Percentiles rank a stretch among this genome's conserved stretches.
These are phyloP conservation scores for Neofusicoccum laricinum DNA, from an alignment of 2,329 filamentous ascomycete species.

Conservation along the genomic window DNA sequence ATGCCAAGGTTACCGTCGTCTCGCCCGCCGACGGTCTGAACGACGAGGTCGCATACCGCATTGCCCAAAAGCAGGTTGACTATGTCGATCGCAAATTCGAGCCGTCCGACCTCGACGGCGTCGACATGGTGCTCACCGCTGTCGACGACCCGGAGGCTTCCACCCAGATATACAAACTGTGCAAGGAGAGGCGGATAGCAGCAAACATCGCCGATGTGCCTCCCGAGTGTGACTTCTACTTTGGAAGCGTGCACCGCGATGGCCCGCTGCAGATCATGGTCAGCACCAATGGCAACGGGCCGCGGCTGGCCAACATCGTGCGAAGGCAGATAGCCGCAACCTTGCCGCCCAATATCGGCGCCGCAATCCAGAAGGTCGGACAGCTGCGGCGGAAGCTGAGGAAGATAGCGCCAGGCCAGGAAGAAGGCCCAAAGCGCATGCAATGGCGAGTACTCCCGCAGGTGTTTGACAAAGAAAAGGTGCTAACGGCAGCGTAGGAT, in stretches of 20 bases:
- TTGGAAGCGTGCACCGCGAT: slow-evolving; percentile 91
- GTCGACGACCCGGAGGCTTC: slow-evolving; percentile 93
- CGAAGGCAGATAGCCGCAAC: slow-evolving; percentile 74
- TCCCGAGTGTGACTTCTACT: slow-evolving; percentile 97
- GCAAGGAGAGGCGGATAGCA: slow-evolving; percentile 77
- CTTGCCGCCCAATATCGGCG: slow-evolving; percentile 76
- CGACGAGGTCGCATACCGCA: slow-evolving; percentile 80
- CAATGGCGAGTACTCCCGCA: slow-evolving; percentile 59
- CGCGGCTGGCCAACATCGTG: slow-evolving; percentile 83
- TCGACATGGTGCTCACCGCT: slow-evolving; percentile 87
- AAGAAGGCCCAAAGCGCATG: slow-evolving; percentile 85
- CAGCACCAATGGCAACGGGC: slow-evolving; percentile 95
- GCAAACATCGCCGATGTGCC: slow-evolving; percentile 98
- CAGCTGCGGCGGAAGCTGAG: slow-evolving; percentile 75
- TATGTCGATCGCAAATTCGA: slow-evolving; percentile 83
- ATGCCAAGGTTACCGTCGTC: slow-evolving; percentile 84
- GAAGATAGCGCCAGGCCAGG: slow-evolving; percentile 66
- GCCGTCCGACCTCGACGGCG: slow-evolving; percentile 76
- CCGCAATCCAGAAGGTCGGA: slow-evolving; percentile 82
- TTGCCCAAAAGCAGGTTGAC: slow-evolving; percentile 70
- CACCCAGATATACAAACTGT: slow-evolving; percentile 86
- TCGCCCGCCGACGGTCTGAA: slow-evolving; percentile 78
- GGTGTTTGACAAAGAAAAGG: neutral
- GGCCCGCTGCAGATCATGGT: slow-evolving; percentile 98
- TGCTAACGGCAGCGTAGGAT: slow-evolving; percentile 61